Evolutionary conservation across 148 eudicot species (phyloP), one percentile per base, ranked within the genome.

Genomic region (Dysphania ambrosioides): DNA sequence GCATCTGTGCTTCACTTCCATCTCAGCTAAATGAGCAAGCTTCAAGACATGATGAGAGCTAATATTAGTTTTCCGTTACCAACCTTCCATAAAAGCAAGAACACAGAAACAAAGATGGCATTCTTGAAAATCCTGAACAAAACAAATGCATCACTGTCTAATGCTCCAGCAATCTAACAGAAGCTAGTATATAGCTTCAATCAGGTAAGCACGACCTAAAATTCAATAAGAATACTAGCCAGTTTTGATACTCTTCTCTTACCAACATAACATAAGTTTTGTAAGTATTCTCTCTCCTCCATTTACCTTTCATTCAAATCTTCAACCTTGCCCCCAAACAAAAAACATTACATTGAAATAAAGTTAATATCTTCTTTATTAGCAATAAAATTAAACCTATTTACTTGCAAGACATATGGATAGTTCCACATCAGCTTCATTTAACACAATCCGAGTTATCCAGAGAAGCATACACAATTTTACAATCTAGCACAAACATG

Each of bases 1-100:
- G 86, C 94, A 95, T 82, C 96, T 79, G 83, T 95, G 96, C 78
- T 95, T 95, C 73, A 95, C 99, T 82, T 95, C 99, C 99, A 95
- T 90, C 85, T 95, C 99, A 18, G 81, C 83, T 74, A 95, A 76
- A 71, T 95, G 93, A 77, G 97, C 99, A 78, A 95, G 91, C 99
- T 95, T 85, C 85, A 87, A 6, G 24, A 47, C 63, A 70, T 34
- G 71, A 57, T 6, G 31, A 21, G 6, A 72, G 53, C 19, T 44
- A 72, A n/a, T n/a, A 64, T 80, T 72, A 65, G 67, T 63, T 16
- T 29, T 72, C 55, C 24, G 1, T 6, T 58, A 66, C 16, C 8
- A 62, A 30, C 3, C 41, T 16, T n/a, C 19, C 0, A 55, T 16
- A 74, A 63, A 51, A 70, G 40, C 42, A 21, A 16, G 26, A 41